Base-by-base conservation (phyloP, 2,329 filamentous ascomycete genomes). In the Apiospora aurea region DNA sequence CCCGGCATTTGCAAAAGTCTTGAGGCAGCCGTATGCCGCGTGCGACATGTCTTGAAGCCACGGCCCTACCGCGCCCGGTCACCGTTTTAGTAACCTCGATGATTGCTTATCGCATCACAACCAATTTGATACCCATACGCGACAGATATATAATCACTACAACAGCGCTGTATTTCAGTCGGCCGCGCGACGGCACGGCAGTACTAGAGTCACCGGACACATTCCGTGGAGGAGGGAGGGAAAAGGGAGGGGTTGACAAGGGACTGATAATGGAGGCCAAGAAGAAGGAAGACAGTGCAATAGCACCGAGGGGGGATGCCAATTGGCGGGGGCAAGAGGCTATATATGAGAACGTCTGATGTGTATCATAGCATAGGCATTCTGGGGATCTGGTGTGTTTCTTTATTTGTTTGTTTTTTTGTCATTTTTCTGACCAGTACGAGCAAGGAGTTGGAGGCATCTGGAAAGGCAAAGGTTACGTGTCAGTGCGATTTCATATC, bases 361-460 rank as follows among this genome's bases (percentile, higher is more conserved):
- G 18, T 64, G 57, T 64, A 64, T 38, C 57, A 41, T 64, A 64
- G 57, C 57, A 41, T 64, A 64, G 57, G 34, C 57, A 34, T 41
- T 41, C 57, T 38, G 57, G 29, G 57, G 57, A 64, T 41, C 57
- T 64, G 57, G 13, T 64, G 16, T 64, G 16, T 38, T 61, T 34
- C 38, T 34, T 38, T 61, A 6, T 61, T 10, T 38, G 34, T 38
- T 38, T 38, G n/a, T 38, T 38, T 38, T 4, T 38, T 38, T 38
- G 34, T 38, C 34, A 5, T 21, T 64, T 64, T 64, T 29, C 34
- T 64, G 57, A 26, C n/a, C n/a, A 64, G 57, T 38, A 64, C 29
- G 57, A 64, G 57, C 57, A 64, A 41, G 57, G 57, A 64, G 57
- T 64, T 64, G 57, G 57, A 64, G 57, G 57, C 57, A 64, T 64